Base-by-base conservation (phyloP, 2,329 filamentous ascomycete species). In the Colletotrichum liaoningense region DNA sequence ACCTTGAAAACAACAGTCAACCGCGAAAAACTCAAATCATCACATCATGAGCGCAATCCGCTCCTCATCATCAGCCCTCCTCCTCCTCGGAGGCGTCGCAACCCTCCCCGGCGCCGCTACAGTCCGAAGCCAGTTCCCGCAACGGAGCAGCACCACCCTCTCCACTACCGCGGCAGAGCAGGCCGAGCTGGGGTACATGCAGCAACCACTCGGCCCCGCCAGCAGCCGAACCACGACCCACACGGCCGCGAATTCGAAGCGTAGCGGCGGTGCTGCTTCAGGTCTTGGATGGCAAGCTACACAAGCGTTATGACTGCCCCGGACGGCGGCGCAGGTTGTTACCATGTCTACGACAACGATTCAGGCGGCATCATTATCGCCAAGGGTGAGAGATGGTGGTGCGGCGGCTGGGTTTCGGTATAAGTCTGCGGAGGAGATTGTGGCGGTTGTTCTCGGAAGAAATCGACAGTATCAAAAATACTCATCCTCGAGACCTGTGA, bases 1-100 rank as follows among this genome's bases (percentile, higher is more conserved):
- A 8, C 3, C 38, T 14, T 42, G 16, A 19, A 42, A 6, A 7
- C 2, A 19, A 19, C 0, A 7, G 16, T 19, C 38, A 42, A 35
- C 33, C 33, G 11, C 33, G 4, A 35, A 35, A 19, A 42, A 19
- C 38, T 14, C 9, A 12, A 22, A 9, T 22, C 33, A 26, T 9
- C 14, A 19, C 12, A 70, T 38, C 46, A 74, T 72, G 72, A 72
- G 68, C 42, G 68, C 59, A 28, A 63, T 72, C 14, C 56, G 72
- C n/a, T 68, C 73, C 16, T 72, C 73, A 4, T 75, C 76, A 1
- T 76, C 76, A 7, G 67, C 73, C 11, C 74, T 75, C n/a, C 69
- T 77, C 57, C 75, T 77, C 46, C 64, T 77, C 35, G 75, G 76
- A 11, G 76, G 76, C 62, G 75, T 77, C 3, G 75, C 76, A 11